Percentiles rank a stretch among this genome's conserved stretches.
Conservation (phyloP, 2,329 filamentous ascomycete species). For the Tolypocladium amazonense region DNA sequence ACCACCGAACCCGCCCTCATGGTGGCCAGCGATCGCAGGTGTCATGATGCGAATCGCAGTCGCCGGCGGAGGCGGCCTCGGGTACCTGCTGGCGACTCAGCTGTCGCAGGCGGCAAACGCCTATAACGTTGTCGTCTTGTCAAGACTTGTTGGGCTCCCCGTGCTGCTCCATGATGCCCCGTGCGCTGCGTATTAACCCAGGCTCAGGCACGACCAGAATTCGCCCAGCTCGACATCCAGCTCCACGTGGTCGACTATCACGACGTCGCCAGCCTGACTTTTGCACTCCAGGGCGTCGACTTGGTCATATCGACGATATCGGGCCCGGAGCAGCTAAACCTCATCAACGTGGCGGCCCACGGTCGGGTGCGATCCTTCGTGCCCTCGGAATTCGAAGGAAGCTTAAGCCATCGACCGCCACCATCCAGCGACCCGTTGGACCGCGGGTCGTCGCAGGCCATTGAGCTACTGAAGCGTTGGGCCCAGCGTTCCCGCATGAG, state of each 20-base stretch:
- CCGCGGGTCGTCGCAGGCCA: constrained; percentile 45
- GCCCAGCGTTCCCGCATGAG: constrained; percentile 42
- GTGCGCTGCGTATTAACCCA: constrained; percentile 9
- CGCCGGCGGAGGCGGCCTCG: constrained; percentile 34
- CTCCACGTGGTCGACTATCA: constrained; percentile 60
- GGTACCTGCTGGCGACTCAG: constrained; percentile 36
- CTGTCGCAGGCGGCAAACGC: constrained; percentile 47
- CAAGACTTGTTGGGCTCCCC: constrained; percentile 31
- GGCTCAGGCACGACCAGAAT: constrained; percentile 40
- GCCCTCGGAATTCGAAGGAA: constrained; percentile 66
- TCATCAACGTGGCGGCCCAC: constrained; percentile 60
- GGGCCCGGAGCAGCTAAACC: constrained; percentile 53
- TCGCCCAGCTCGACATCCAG: constrained; percentile 49
- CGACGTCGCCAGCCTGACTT: constrained; percentile 45
- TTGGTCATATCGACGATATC: constrained; percentile 66
- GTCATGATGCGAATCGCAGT: constrained; percentile 40
- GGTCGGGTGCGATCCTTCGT: constrained; percentile 59
- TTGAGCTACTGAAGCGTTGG: constrained; percentile 45
- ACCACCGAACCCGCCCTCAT: constrained; percentile 3
- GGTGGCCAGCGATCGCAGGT: constrained; percentile 7
- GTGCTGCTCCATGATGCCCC: neutral
- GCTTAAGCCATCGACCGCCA: constrained; percentile 39
- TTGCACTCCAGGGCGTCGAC: constrained; percentile 60
- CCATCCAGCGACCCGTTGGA: constrained; percentile 49
- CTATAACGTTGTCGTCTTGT: constrained; percentile 61